Conservation (phyloP, 2,329 filamentous ascomycete species). For the Aspergillus aculeatinus region DNA sequence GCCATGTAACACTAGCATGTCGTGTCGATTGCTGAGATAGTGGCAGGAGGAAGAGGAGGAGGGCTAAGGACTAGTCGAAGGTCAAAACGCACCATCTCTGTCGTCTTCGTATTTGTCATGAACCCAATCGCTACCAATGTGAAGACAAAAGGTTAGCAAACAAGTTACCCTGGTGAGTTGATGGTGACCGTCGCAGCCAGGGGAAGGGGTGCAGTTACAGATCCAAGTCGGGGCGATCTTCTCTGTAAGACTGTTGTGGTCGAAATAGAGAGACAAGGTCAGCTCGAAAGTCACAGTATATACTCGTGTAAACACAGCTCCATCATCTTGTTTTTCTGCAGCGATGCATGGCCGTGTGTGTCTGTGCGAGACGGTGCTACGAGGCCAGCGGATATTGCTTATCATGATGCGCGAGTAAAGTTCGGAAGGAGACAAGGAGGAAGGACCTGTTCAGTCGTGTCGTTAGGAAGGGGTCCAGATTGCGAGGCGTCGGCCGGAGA, state of each 20-base stretch:
- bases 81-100: constrained; percentile 49
- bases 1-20: not conserved
- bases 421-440: constrained; percentile 41
- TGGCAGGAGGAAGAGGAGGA: not conserved
- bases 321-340: constrained; percentile 30
- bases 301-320: constrained; percentile 35
- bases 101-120: constrained; percentile 85
- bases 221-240: constrained; percentile 48
- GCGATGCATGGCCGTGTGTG: constrained; percentile 27
- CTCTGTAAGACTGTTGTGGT: constrained; percentile 46
- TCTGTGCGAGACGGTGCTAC: constrained; percentile 26
- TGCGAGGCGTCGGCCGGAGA: not conserved
- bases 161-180: not conserved
- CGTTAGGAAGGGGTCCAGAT: not conserved
- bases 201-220: constrained; percentile 34
- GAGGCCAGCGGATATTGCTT: constrained; percentile 29
- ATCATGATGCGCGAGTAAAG: constrained; percentile 41
- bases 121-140: constrained; percentile 75
- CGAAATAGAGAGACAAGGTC: constrained; percentile 40
- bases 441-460: constrained; percentile 38
- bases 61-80: not conserved
- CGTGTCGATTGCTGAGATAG: not conserved
- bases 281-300: constrained; percentile 43
- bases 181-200: not conserved
- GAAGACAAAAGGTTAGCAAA: constrained; percentile 5